A percentile compares a stretch with the other conserved stretches of the same genome.
Evolutionary conservation across 768 basidiomycete species (phyloP).

Genomic region (Coprinellus micaceus): DNA sequence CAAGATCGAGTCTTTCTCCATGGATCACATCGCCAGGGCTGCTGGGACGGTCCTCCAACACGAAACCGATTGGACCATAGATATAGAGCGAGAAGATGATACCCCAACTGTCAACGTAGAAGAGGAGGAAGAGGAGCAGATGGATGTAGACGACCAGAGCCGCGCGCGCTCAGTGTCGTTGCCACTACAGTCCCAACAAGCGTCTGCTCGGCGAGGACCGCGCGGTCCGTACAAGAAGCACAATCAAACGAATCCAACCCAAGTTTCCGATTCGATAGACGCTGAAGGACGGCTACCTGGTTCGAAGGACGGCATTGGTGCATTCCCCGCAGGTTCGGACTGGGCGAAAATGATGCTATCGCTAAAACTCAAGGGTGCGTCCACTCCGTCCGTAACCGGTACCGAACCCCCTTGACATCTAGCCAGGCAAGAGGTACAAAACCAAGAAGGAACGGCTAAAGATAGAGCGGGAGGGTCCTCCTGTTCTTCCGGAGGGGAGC

Average conservation of each 20-base stretch:
- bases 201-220: slow-evolving; percentile 38
- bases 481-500: slow-evolving; percentile 70
- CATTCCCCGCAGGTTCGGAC: slow-evolving; percentile 67
- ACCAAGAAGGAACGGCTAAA: slow-evolving; percentile 79
- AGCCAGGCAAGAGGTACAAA: slow-evolving; percentile 66
- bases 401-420: neutral
- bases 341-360: slow-evolving; percentile 71
- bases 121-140: slow-evolving; percentile 39
- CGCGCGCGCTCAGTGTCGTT: slow-evolving; percentile 46
- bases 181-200: slow-evolving; percentile 37
- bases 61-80: slow-evolving; percentile 83
- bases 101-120: slow-evolving; percentile 36
- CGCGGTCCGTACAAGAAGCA: slow-evolving; percentile 55
- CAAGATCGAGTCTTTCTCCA: slow-evolving; percentile 62
- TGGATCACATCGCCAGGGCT: slow-evolving; percentile 71
- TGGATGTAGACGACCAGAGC: slow-evolving; percentile 43
- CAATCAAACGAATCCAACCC: slow-evolving; percentile 19
- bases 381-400: neutral
- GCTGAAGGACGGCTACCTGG: slow-evolving; percentile 72
- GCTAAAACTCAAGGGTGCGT: slow-evolving; percentile 69
- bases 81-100: slow-evolving; percentile 67
- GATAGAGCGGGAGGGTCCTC: slow-evolving; percentile 76
- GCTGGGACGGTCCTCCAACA: slow-evolving; percentile 74
- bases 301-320: slow-evolving; percentile 69
- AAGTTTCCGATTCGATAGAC: slow-evolving; percentile 51